Base-by-base conservation (phyloP, 257 asterid genomes). In the Striga asiatica region DNA sequence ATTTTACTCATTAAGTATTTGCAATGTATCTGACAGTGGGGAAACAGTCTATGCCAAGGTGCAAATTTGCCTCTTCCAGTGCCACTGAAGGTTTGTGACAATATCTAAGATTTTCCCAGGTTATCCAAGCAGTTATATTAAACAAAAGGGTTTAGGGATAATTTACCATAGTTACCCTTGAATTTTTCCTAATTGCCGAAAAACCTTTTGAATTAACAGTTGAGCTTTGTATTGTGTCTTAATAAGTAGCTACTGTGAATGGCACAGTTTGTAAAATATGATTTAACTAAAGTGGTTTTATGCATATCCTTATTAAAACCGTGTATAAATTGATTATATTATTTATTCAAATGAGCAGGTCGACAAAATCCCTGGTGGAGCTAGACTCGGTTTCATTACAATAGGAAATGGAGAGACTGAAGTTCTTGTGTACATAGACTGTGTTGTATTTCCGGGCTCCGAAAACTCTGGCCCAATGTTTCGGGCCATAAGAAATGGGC, bases 21-120 rank as follows among this genome's bases (percentile, higher is more conserved):
- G 14, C 12, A 25, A 55, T 57, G 12, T 62, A 5, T 22, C 56
- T 67, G 29, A 61, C 94, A 86, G 98, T 89, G 96, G 96, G 94
- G 91, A 4, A 89, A 86, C 79, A 89, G 96, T 62, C 78, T 89
- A 11, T 71, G 84, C 82, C 98, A 89, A 71, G 94, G 96, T 56
- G 89, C 98, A 52, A 81, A 76, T 66, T 45, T 89, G 74, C 97
- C 97, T 35, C 86, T 89, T 52, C 88, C 94, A 0, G n/a, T 78
- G 73, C 96, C 97, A 47, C 76, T 89, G 10, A 89, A 83, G 96
- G 97, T 89, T 57, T 35, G 74, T 71, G 25, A 48, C 23, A 10
- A 7, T 21, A 12, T 8, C 25, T 14, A 6, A 5, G 6, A 27
- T 18, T 31, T 53, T 25, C 20, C 13, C 32, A 1, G 37, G 19